Conservation (phyloP, 495 filamentous ascomycete genomes). For the Daldinia vernicosa region DNA sequence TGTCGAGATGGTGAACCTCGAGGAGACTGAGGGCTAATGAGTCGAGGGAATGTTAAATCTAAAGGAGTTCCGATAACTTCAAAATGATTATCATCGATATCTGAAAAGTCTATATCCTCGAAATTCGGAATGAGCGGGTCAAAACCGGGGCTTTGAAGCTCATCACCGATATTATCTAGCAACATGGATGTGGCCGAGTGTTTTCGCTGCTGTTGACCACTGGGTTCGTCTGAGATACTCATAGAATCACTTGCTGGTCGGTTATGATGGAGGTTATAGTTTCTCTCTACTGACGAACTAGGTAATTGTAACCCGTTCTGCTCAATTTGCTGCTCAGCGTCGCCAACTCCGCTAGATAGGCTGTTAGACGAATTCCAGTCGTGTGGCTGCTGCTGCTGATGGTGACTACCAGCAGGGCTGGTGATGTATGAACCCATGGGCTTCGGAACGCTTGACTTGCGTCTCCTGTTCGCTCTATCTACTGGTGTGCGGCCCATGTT, state of each 20-base stretch:
- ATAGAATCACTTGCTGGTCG: background rate
- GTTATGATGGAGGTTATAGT: background rate
- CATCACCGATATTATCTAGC: background rate
- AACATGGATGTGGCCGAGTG: background rate
- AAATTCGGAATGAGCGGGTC: background rate
- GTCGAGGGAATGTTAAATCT: background rate
- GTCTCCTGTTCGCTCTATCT: background rate
- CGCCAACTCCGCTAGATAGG: background rate
- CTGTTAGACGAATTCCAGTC: background rate
- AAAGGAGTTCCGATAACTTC: background rate
- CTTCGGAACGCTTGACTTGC: background rate
- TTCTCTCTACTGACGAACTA: background rate
- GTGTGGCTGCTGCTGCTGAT: background rate
- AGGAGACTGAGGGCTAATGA: background rate
- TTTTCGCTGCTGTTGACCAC: background rate
- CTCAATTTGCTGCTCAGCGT: background rate
- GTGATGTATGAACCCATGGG: background rate
- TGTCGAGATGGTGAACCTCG: background rate
- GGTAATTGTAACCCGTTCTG: background rate
- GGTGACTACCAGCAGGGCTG: background rate
- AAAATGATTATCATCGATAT: background rate
- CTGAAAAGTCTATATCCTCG: conserved; percentile 1
- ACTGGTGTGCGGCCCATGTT: background rate
- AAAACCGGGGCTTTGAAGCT: background rate
- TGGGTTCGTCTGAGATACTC: background rate